Evolutionary conservation across 306 rosid genomes (phyloP).

Genomic region (Cucumis hystrix): DNA sequence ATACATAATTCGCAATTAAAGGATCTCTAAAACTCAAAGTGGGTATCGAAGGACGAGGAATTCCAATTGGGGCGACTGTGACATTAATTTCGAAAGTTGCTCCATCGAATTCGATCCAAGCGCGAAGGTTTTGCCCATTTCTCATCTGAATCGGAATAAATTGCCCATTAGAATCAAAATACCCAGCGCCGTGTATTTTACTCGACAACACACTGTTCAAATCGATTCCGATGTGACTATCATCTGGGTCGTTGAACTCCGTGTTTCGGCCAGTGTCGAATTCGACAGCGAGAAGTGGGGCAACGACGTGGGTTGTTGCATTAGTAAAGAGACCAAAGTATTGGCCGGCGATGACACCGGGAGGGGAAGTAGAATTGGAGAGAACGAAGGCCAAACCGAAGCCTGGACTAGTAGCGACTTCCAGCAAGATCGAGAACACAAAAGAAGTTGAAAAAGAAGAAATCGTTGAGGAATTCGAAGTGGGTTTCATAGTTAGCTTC

Average conservation of each 20-base stretch:
- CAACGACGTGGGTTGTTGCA: slow-evolving; percentile 19
- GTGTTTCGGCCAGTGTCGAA: slow-evolving; percentile 79
- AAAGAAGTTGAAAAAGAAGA: slow-evolving; percentile 76
- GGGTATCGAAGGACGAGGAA: slow-evolving; percentile 42
- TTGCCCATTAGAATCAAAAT: slow-evolving; percentile 31
- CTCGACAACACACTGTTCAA: slow-evolving; percentile 37
- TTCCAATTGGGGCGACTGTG: slow-evolving; percentile 46
- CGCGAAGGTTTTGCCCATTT: slow-evolving; percentile 45
- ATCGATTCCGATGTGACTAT: slow-evolving; percentile 74
- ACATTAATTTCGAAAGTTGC: slow-evolving; percentile 35
- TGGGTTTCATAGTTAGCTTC: slow-evolving; percentile 14
- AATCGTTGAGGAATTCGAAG: slow-evolving; percentile 18
- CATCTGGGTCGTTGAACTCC: slow-evolving; percentile 59
- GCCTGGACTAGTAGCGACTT: slow-evolving; percentile 51
- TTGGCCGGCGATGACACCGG: slow-evolving; percentile 61
- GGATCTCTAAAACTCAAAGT: slow-evolving; percentile 34
- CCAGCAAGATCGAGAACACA: slow-evolving; percentile 59
- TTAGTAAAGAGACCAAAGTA: slow-evolving; percentile 73
- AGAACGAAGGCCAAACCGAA: slow-evolving; percentile 77
- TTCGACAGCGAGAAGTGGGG: slow-evolving; percentile 68
- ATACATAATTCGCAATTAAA: slow-evolving; percentile 38
- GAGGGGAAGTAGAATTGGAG: slow-evolving; percentile 53
- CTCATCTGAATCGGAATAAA: slow-evolving; percentile 54
- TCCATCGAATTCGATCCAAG: slow-evolving; percentile 80
- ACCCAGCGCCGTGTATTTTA: slow-evolving; percentile 18